Base-by-base conservation (phyloP, 805 yeast species). In the Wickerhamiella domercqiae region DNA sequence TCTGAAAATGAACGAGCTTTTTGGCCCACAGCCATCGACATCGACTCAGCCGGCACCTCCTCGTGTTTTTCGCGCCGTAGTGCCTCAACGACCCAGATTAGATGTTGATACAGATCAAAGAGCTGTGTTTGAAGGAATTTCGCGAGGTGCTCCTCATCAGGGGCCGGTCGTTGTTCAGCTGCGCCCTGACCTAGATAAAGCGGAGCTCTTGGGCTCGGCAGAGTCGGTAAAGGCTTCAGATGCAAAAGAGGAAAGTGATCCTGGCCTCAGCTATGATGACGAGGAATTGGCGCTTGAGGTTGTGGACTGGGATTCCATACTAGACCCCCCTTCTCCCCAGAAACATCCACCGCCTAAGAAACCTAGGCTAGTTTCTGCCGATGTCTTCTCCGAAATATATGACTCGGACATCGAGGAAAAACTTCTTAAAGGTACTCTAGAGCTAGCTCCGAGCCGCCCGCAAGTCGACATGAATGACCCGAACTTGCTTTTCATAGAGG, bases 391-490 rank as follows among this genome's bases (percentile, higher is more conserved):
- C 41, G 56, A 55, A 14, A 42, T 54, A 9, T 52, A 54, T 35
- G 52, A 53, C 20, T 50, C 53, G 7, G 61, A 54, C 7, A 59
- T 52, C 14, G 87, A 79, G 48, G 79, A 75, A 20, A 63, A 69
- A 43, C 67, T 90, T n/a, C 70, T 86, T 37, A 77, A 79, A 29
- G 97, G 94, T 2, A 66, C 63, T 18, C 37, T 62, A 53, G 37
- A 41, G 20, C 39, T 47, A 3, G 37, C 46, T n/a, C 37, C 44
- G 37, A 41, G 40, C 13, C 42, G 43, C 15, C 51, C 56, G 16
- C 66, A 65, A 45, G 57, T 90, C 32, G 93, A 87, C 56, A 68
- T 84, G 76, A 90, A 86, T 52, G 99, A 90, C 56, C 80, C 90
- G 11, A 67, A 75, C 38, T 59, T 90, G 40, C 57, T 87, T 29